Percentiles rank a stretch among this genome's conserved stretches.
phyloP scores from a whole-genome alignment of 1,284 basidiomycete species.

The Uromyces viciae-fabae region DNA sequence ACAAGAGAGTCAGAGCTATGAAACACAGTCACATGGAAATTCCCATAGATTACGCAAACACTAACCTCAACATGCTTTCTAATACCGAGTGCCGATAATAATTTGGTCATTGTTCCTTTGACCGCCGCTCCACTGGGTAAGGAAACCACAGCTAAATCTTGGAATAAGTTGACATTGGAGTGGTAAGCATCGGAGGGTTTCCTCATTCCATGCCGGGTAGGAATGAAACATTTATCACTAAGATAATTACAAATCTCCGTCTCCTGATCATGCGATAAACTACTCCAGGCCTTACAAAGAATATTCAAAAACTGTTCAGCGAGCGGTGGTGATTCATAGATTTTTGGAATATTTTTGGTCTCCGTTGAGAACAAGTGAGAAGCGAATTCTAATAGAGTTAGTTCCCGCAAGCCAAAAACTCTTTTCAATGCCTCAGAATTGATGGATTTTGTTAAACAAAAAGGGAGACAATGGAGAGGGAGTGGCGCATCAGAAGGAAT shows the following conservation, averaged over 20 bases:
- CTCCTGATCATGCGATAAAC: slow-evolving; percentile 64
- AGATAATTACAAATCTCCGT: slow-evolving; percentile 63
- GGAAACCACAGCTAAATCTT: slow-evolving; percentile 76
- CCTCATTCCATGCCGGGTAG: slow-evolving; percentile 70
- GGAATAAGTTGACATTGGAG: slow-evolving; percentile 77
- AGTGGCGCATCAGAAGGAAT: slow-evolving; percentile 80
- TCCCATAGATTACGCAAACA: not conserved
- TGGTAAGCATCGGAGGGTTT: slow-evolving; percentile 78
- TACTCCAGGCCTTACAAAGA: slow-evolving; percentile 72
- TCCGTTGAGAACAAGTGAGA: slow-evolving; percentile 63
- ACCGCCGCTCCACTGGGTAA: slow-evolving; percentile 67
- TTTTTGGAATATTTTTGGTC: slow-evolving; percentile 56
- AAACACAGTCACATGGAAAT: too few species aligned
- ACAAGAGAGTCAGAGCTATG: slow-evolving; percentile 69
- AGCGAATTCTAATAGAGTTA: slow-evolving; percentile 74
- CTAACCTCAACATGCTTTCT: slow-evolving; percentile 72
- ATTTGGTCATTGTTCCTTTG: slow-evolving; percentile 72
- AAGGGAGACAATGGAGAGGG: slow-evolving; percentile 72
- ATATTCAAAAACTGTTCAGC: slow-evolving; percentile 74
- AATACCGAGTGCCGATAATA: slow-evolving; percentile 75
- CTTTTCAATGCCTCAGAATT: slow-evolving; percentile 51
- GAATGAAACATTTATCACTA: slow-evolving; percentile 71
- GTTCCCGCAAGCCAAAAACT: slow-evolving; percentile 69
- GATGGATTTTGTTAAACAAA: slow-evolving; percentile 65
- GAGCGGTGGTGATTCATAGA: slow-evolving; percentile 65